Evolutionary conservation across 2,329 filamentous ascomycete species (phyloP).

Genomic region (Thermomyces lanuginosus): DNA sequence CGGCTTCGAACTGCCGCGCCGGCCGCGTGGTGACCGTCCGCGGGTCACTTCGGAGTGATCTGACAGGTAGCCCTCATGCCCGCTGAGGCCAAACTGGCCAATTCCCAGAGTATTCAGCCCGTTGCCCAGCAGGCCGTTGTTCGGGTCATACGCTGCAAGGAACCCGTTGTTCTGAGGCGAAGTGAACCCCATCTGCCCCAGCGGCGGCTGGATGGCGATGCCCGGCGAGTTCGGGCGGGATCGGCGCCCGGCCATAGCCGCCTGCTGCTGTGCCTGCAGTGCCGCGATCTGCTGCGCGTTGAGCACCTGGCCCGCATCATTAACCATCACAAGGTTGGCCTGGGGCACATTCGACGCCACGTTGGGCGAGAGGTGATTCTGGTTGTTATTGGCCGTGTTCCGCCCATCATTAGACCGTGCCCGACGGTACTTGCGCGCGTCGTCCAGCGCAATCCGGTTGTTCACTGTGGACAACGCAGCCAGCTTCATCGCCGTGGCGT

Average conservation of each 20-base stretch:
- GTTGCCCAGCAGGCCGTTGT: constrained; percentile 53
- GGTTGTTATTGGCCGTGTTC: constrained; percentile 23
- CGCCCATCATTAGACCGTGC: constrained; percentile 71
- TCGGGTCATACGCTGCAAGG: constrained; percentile 65
- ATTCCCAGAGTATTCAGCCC: constrained; percentile 57
- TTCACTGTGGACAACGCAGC: constrained; percentile 94
- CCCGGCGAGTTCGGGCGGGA: constrained; percentile 85
- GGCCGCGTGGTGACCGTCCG: constrained; percentile 78
- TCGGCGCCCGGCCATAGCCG: constrained; percentile 46
- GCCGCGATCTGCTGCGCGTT: constrained; percentile 72
- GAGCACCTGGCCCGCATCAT: constrained; percentile 77
- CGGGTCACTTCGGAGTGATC: constrained; percentile 85
- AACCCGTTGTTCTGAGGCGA: constrained; percentile 93
- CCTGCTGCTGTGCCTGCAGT: constrained; percentile 52
- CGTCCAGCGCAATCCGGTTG: constrained; percentile 91
- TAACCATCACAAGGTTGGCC: constrained; percentile 80
- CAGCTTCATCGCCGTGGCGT: constrained; percentile 97
- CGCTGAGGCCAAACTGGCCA: constrained; percentile 51
- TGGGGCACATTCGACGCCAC: constrained; percentile 48
- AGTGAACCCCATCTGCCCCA: constrained; percentile 54
- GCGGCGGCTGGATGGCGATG: constrained; percentile 55
- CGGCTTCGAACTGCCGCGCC: constrained; percentile 88
- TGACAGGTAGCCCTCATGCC: constrained; percentile 74
- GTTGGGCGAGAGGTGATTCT: constrained; percentile 48
- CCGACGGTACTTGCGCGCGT: constrained; percentile 89